phyloP scores from a whole-genome alignment of 176 grass and related monocot genomes.

The Oryza nivara region DNA sequence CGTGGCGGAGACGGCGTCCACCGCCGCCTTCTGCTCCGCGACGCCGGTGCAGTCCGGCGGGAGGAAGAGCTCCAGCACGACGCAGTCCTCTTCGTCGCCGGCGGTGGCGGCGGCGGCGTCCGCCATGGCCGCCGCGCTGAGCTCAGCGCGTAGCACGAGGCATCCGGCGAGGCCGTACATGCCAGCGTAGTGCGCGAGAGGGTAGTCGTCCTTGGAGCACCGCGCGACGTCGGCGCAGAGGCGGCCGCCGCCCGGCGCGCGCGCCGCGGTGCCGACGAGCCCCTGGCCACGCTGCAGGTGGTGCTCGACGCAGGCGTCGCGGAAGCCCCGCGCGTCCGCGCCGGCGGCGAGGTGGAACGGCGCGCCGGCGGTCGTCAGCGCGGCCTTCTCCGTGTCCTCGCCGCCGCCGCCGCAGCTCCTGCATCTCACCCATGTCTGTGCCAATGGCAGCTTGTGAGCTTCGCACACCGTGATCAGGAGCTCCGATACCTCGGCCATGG shows the following conservation, averaged over 20 bases:
- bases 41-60: constrained; percentile 56
- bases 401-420: constrained; percentile 43
- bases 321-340: constrained; percentile 46
- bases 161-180: constrained; percentile 61
- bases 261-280: constrained; percentile 46
- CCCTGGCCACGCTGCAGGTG: constrained; percentile 80
- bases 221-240: constrained; percentile 67
- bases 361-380: constrained; percentile 60
- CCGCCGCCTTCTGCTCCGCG: constrained; percentile 45
- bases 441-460: constrained; percentile 64
- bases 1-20: constrained; percentile 38
- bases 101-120: background rate
- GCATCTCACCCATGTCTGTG: constrained; percentile 83
- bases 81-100: constrained; percentile 43
- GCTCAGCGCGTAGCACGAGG: constrained; percentile 57
- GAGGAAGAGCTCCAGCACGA: constrained; percentile 85
- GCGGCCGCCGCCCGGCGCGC: constrained; percentile 28
- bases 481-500: constrained; percentile 63
- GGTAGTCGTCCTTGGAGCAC: constrained; percentile 76
- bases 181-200: constrained; percentile 79
- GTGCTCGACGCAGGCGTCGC: constrained; percentile 80
- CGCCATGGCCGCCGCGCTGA: background rate
- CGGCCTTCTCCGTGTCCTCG: constrained; percentile 19
- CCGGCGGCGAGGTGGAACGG: constrained; percentile 58
- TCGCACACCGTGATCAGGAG: constrained; percentile 56